Conservation (phyloP, 345 rosid genomes). For the Acer campestre region DNA sequence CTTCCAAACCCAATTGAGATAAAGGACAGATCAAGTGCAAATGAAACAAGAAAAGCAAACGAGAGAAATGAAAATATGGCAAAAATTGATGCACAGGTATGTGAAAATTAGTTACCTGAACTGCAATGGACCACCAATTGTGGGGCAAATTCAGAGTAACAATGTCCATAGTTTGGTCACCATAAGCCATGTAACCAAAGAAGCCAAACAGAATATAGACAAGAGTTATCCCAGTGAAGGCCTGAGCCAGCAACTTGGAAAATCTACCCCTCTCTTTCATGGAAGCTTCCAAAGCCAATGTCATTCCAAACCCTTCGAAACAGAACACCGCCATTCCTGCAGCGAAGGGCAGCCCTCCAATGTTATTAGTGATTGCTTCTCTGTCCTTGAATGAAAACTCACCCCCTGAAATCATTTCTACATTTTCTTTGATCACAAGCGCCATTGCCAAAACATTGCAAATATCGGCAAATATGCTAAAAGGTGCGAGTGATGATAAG, state of each 20-base stretch:
- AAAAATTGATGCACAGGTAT: not conserved
- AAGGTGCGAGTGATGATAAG: slow-evolving; percentile 76
- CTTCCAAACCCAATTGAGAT: not conserved
- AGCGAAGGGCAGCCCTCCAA: slow-evolving; percentile 85
- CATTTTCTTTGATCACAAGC: slow-evolving; percentile 73
- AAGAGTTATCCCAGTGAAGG: slow-evolving; percentile 62
- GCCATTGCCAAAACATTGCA: slow-evolving; percentile 78
- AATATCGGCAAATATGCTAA: slow-evolving; percentile 78
- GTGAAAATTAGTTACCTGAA: slow-evolving; percentile 54
- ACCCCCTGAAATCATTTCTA: slow-evolving; percentile 52
- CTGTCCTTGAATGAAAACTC: slow-evolving; percentile 75
- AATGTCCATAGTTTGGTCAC: slow-evolving; percentile 77
- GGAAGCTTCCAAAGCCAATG: slow-evolving; percentile 76
- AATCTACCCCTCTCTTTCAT: slow-evolving; percentile 71
- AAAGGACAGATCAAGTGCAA: not conserved
- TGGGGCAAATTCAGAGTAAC: slow-evolving; percentile 79
- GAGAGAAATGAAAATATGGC: not conserved
- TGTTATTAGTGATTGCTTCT: slow-evolving; percentile 52
- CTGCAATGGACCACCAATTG: slow-evolving; percentile 69
- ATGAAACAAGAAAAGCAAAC: too few relatives aligned
- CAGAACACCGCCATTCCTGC: slow-evolving; percentile 92
- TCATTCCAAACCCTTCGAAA: slow-evolving; percentile 96
- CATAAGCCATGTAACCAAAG: slow-evolving; percentile 89
- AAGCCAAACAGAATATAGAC: slow-evolving; percentile 73
- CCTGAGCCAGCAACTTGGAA: slow-evolving; percentile 60